A percentile compares a stretch with the other conserved stretches of the same genome.
These are phyloP conservation scores for Aspergillus saccharolyticus DNA, from an alignment of 495 filamentous ascomycete species.

Conservation along the genomic window DNA sequence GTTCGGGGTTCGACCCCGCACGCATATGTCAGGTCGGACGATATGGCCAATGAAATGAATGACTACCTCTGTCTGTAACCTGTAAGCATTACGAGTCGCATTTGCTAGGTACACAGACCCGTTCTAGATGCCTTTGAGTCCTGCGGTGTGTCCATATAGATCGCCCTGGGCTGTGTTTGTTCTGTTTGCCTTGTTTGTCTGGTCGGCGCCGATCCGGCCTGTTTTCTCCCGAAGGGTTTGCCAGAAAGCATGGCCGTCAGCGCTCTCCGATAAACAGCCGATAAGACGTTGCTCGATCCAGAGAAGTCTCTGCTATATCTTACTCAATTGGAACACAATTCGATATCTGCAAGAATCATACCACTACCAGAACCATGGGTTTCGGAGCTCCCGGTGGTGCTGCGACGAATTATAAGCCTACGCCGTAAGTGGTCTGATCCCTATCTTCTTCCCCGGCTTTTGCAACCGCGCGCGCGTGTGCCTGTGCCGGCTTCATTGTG, in stretches of 20 bases:
- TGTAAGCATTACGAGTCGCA: not conserved
- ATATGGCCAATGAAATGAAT: not conserved
- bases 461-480: no score
- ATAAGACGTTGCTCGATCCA: not conserved
- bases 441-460: not conserved
- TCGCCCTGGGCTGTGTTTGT: constrained; percentile 36
- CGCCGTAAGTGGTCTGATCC: constrained; percentile 55
- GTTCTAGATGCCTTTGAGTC: not conserved
- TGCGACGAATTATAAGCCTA: constrained; percentile 64
- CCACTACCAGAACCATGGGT: constrained; percentile 31
- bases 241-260: not conserved
- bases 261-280: not conserved
- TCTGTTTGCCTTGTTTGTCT: constrained; percentile 29
- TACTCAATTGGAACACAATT: not conserved
- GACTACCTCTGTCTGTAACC: not conserved
- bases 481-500: not conserved
- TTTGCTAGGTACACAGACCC: not conserved
- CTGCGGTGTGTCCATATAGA: not conserved
- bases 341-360: not conserved
- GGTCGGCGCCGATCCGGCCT: constrained; percentile 3
- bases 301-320: not conserved
- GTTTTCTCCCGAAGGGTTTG: not conserved
- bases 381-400: constrained; percentile 78
- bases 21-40: not conserved
- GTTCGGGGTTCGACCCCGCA: not conserved